Percentiles rank a stretch among this genome's conserved stretches.
Conservation (phyloP, 306 rosid genomes). For the Senna siamea region DNA sequence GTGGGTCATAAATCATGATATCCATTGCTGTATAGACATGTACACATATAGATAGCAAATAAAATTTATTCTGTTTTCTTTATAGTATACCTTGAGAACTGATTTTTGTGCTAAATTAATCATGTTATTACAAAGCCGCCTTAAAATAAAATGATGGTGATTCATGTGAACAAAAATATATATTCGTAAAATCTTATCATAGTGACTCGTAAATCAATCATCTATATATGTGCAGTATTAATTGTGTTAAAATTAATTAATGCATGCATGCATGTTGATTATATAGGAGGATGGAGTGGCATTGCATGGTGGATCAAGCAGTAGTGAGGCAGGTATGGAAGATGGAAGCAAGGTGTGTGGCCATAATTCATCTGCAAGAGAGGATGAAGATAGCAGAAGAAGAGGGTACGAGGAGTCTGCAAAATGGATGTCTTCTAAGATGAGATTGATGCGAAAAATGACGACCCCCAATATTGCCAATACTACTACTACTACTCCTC, state of each 20-base stretch:
- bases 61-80: background rate
- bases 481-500: background rate
- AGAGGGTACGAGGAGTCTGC: slow-evolving; percentile 47
- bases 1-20: background rate
- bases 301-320: slow-evolving; percentile 46
- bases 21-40: background rate
- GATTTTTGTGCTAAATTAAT: slow-evolving; percentile 2
- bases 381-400: slow-evolving; percentile 30
- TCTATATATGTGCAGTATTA: no score
- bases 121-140: no score
- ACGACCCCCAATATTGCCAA: slow-evolving; percentile 31
- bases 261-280: no score
- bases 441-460: slow-evolving; percentile 74
- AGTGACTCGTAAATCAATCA: background rate
- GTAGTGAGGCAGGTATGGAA: slow-evolving; percentile 22
- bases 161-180: background rate
- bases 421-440: slow-evolving; percentile 78
- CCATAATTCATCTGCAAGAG: background rate
- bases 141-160: background rate
- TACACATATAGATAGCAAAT: no score
- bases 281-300: slow-evolving; percentile 37
- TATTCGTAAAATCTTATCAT: background rate
- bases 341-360: slow-evolving; percentile 26
- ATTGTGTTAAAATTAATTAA: no score
- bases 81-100: background rate